Evolutionary conservation across 2,329 filamentous ascomycete species (phyloP).

Genomic region (Didymella keratinophila): DNA sequence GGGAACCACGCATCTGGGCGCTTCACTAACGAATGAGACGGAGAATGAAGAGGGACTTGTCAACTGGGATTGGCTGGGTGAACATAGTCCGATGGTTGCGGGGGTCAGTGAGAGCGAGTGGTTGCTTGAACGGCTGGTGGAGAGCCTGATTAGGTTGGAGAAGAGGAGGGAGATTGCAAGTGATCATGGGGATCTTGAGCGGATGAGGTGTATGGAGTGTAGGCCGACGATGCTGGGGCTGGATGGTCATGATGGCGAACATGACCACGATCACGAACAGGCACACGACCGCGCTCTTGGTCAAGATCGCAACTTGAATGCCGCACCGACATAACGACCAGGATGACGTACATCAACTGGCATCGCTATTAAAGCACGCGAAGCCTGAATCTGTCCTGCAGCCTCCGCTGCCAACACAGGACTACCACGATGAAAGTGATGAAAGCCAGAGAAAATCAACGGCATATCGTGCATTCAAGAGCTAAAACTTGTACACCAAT

Average conservation of each 20-base stretch:
- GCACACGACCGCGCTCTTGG: no score
- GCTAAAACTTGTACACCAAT: neutral
- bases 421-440: no score
- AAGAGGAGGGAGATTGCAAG: constrained; percentile 31
- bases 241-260: neutral
- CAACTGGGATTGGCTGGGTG: constrained; percentile 77
- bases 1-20: constrained; percentile 6
- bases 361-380: no score
- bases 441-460: no score
- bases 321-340: no score
- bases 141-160: constrained; percentile 62
- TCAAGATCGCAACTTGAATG: no score
- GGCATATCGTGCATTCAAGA: neutral
- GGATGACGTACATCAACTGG: no score
- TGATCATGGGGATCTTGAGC: constrained; percentile 3
- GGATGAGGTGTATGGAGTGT: no score
- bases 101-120: constrained; percentile 70
- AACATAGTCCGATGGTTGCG: constrained; percentile 72
- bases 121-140: constrained; percentile 70
- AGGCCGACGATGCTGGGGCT: no score
- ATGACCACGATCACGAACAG: neutral
- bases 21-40: constrained; percentile 11
- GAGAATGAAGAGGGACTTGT: constrained; percentile 67
- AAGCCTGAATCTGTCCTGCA: no score
- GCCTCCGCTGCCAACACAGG: no score